phyloP scores from a whole-genome alignment of 1,284 basidiomycete genomes.

The Coniferiporia weirii region DNA sequence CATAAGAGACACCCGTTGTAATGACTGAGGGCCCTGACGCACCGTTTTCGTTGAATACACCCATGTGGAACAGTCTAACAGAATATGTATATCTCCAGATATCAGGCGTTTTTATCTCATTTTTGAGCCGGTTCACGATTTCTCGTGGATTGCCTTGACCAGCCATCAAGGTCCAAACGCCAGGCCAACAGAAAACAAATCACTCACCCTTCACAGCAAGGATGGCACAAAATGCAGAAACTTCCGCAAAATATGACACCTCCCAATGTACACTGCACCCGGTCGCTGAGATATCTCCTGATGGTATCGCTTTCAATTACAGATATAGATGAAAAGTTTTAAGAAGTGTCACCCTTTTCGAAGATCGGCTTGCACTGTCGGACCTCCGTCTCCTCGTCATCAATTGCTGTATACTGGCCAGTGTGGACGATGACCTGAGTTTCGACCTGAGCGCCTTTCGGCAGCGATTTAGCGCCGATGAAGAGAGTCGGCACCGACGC shows the following conservation, averaged over 20 bases:
- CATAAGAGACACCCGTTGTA: not conserved
- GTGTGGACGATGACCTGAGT: constrained; percentile 69
- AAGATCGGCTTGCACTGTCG: constrained; percentile 24
- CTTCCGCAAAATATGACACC: constrained; percentile 10
- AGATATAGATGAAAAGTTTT: not conserved
- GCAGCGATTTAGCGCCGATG: constrained; percentile 65
- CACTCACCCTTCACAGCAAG: constrained; percentile 15
- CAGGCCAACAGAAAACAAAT: not conserved
- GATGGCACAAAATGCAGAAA: constrained; percentile 16
- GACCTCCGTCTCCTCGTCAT: constrained; percentile 40
- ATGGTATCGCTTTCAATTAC: not conserved
- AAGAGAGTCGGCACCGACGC: constrained; percentile 52
- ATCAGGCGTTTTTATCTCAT: not conserved
- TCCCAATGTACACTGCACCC: constrained; percentile 12
- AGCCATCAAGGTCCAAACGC: not conserved
- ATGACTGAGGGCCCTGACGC: not conserved
- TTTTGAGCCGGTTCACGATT: not conserved
- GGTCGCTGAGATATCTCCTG: not conserved
- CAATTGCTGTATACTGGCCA: constrained; percentile 42
- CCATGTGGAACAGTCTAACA: constrained; percentile 16
- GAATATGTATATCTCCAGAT: constrained; percentile 9
- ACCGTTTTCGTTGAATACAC: constrained; percentile 11
- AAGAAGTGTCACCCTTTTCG: not conserved
- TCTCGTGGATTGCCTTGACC: not conserved
- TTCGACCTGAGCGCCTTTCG: constrained; percentile 70